phyloP scores from a whole-genome alignment of 2,329 filamentous ascomycete species.

The Trichoderma sp. region DNA sequence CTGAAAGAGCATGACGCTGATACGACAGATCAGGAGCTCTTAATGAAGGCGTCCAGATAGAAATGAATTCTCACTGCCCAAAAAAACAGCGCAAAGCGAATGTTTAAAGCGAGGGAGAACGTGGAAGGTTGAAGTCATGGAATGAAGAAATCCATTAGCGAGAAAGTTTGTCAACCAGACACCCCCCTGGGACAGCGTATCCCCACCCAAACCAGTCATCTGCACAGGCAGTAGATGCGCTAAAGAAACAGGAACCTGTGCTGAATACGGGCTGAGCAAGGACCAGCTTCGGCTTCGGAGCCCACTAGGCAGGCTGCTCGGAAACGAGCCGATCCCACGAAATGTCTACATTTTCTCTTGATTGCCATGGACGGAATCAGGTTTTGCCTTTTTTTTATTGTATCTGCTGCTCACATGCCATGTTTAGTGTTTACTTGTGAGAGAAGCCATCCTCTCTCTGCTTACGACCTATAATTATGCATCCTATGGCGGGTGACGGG shows the following conservation, averaged over 20 bases:
- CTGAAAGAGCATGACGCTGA: conserved; percentile 1
- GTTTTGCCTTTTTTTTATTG: too few species aligned
- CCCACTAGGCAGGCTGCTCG: background rate
- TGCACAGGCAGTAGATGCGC: conserved; percentile 11
- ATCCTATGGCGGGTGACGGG: background rate
- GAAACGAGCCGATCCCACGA: background rate
- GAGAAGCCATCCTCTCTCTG: background rate
- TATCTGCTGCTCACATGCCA: background rate
- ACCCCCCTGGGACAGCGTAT: background rate
- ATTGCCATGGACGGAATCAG: background rate
- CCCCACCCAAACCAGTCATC: conserved; percentile 13
- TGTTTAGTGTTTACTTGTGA: background rate
- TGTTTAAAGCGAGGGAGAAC: background rate
- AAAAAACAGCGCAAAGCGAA: background rate
- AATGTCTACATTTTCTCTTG: background rate
- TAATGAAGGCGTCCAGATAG: background rate
- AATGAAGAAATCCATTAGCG: background rate
- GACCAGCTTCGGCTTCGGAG: conserved; percentile 13
- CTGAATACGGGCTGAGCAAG: background rate
- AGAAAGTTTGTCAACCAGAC: conserved; percentile 7
- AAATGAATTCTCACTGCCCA: background rate
- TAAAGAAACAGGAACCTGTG: conserved; percentile 2
- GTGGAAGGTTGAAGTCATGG: conserved; percentile 1
- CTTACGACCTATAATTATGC: background rate
- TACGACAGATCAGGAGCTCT: background rate